Base-by-base conservation (phyloP, 441 rosid genomes). In the Rhodomyrtus psidioides region DNA sequence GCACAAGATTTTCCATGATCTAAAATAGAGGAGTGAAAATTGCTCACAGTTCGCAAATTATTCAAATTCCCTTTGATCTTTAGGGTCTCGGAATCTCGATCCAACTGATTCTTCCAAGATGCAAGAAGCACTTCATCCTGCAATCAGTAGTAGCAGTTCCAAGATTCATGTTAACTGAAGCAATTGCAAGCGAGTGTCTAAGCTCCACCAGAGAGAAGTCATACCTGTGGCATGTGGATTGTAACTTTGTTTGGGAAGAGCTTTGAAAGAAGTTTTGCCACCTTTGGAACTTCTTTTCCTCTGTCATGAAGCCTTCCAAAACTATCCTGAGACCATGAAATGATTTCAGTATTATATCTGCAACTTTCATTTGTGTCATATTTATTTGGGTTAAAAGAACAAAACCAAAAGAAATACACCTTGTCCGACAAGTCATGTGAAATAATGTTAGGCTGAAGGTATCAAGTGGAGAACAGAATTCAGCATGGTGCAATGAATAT, bases 211-310 rank as follows among this genome's bases (percentile, higher is more conserved):
- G 84, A 82, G 16, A 16, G 42, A 15, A 27, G 42, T 53, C 91
- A 53, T 57, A 95, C 97, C 95, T 94, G 96, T 62, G 97, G 97
- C 95, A 94, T 88, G 89, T 95, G 95, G 90, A 94, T 92, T 62
- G 92, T 91, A 54, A 95, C 96, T 95, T 94, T 94, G 85, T 95
- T 95, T 6, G 95, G 97, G 88, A 95, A 95, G 89, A 95, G 95
- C 91, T 95, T 95, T 14, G 93, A 87, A 87, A 95, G 89, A 89
- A 91, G 88, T 90, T 94, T 95, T 53, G 95, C 90, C 82, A 93
- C 94, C 91, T 93, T 95, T 4, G 96, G 95, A 86, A 93, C 93
- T 90, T 94, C 97, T 91, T 95, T 95, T 83, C 95, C 97, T 89
- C 95, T 91, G 76, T 94, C 97, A 89, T 92, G 93, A 85, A 94